Percentiles rank a stretch among this genome's conserved stretches.
phyloP scores from a whole-genome alignment of 331 rosid genomes.

The Malus hybrid region DNA sequence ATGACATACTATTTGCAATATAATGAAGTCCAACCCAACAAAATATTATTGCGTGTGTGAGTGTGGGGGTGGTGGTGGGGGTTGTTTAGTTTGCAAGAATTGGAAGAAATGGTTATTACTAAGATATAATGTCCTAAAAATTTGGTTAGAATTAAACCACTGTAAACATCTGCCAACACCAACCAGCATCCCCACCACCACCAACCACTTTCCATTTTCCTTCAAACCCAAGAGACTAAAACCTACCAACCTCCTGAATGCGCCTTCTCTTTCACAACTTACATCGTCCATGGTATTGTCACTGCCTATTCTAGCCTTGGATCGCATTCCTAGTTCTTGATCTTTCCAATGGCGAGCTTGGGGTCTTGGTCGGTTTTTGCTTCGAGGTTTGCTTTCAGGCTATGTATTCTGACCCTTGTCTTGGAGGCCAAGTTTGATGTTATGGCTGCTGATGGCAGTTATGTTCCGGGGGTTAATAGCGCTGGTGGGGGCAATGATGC shows the following conservation, averaged over 20 bases:
- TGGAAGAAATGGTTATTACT: not conserved
- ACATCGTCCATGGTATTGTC: conserved; percentile 24
- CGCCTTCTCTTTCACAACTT: conserved; percentile 35
- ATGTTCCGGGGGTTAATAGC: conserved; percentile 8
- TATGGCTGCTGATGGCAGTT: conserved; percentile 21
- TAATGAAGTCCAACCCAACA: not conserved
- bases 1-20: no score
- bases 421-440: conserved; percentile 22
- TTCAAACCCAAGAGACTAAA: conserved; percentile 59
- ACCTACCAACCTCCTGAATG: conserved; percentile 49
- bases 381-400: conserved; percentile 16
- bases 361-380: conserved; percentile 19
- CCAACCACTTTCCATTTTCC: conserved; percentile 18
- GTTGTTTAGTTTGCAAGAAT: not conserved
- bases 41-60: no score
- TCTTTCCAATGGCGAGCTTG: conserved; percentile 48
- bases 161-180: not conserved
- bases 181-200: conserved; percentile 11
- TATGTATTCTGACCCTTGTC: conserved; percentile 31
- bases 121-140: not conserved
- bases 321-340: conserved; percentile 2
- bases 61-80: not conserved
- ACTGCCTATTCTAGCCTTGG: conserved; percentile 23
- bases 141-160: not conserved
- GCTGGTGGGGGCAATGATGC: conserved; percentile 4